These are phyloP conservation scores for Amyloporia xantha DNA, from an alignment of 768 basidiomycete species.

Conservation along the genomic window DNA sequence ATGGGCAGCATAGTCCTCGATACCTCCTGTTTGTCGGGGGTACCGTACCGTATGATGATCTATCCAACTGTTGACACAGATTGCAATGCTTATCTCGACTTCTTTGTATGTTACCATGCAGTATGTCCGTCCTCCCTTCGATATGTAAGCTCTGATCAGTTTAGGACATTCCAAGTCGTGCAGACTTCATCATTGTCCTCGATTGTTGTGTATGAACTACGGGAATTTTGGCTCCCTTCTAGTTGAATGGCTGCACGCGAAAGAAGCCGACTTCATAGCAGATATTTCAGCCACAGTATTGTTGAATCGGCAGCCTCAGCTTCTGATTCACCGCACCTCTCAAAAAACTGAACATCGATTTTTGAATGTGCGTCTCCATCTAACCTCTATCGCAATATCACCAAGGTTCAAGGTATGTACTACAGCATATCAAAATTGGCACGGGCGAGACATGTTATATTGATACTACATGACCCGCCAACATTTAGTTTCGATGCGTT, in stretches of 20 bases:
- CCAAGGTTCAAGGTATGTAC: not conserved
- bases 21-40: not conserved
- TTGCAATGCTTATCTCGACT: not conserved
- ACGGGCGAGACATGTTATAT: no score
- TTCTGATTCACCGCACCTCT: not conserved
- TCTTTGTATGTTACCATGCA: not conserved
- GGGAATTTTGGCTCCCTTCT: not conserved
- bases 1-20: not conserved
- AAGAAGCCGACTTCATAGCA: not conserved
- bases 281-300: not conserved
- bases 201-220: conserved; percentile 46
- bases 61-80: not conserved
- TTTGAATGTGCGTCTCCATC: not conserved
- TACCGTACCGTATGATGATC: not conserved
- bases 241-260: not conserved
- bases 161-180: conserved; percentile 61
- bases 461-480: no score
- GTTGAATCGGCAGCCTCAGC: not conserved
- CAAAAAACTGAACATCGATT: not conserved
- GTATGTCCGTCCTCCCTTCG: conserved; percentile 34
- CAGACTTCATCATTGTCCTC: conserved; percentile 68
- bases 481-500: no score
- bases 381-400: not conserved
- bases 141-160: conserved; percentile 46
- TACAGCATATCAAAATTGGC: not conserved